Evolutionary conservation across 2,329 filamentous ascomycete genomes (phyloP).

Genomic region (Microsporum audouinii): DNA sequence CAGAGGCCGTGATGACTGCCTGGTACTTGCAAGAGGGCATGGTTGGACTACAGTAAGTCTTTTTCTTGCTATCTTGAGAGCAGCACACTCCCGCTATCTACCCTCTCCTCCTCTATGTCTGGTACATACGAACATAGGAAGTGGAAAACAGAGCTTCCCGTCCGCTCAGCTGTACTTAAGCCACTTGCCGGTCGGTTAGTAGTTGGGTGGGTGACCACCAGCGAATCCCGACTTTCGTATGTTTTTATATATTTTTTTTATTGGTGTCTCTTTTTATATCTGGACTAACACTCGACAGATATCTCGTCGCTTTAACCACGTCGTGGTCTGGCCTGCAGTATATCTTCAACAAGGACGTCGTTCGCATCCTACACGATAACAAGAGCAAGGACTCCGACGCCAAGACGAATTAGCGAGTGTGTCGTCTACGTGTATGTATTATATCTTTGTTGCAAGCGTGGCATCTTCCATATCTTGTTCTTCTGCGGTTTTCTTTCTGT

Average conservation of each 20-base stretch:
- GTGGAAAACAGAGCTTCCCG: not conserved
- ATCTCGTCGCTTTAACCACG: conserved; percentile 77
- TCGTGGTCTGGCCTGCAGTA: conserved; percentile 92
- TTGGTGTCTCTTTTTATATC: conserved; percentile 4
- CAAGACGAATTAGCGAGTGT: not conserved
- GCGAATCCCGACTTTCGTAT: conserved; percentile 1
- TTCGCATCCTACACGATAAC: conserved; percentile 56
- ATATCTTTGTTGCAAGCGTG: not conserved
- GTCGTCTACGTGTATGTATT: not conserved
- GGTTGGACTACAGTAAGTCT: conserved; percentile 35
- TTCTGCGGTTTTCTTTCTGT: not conserved
- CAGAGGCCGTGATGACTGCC: conserved; percentile 41
- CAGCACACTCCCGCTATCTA: not conserved
- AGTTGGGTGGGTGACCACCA: not conserved
- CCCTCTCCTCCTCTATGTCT: conserved; percentile 2
- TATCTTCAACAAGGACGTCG: conserved; percentile 77
- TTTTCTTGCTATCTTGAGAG: not conserved
- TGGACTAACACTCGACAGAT: conserved; percentile 39
- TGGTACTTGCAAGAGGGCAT: conserved; percentile 53
- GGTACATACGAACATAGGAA: not conserved
- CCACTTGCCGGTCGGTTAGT: not conserved
- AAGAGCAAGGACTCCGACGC: not conserved
- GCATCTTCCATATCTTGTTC: not conserved
- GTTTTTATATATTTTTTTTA: not conserved
- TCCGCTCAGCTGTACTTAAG: not conserved